These are phyloP conservation scores for Raphanus hybrid DNA, from an alignment of 441 rosid genomes.

Conservation along the genomic window DNA sequence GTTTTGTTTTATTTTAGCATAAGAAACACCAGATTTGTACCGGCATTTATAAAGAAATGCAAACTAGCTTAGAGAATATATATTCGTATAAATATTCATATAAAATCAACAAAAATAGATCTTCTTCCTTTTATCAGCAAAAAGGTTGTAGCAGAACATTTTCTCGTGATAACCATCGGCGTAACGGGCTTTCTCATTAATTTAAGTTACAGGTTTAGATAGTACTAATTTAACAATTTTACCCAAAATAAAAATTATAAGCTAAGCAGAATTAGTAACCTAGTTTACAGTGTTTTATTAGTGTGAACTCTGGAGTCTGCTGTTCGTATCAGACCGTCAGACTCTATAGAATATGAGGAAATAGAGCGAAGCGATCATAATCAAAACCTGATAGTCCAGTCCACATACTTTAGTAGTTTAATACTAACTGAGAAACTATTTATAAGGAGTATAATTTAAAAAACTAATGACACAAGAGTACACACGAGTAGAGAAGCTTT, in stretches of 20 bases:
- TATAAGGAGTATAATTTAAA: not conserved
- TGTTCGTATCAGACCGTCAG: not conserved
- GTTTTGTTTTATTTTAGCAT: conserved; percentile 9
- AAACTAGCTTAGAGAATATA: not conserved
- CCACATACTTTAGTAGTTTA: conserved; percentile 12
- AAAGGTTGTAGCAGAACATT: not conserved
- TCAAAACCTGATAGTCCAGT: conserved; percentile 21
- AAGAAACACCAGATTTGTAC: conserved; percentile 20
- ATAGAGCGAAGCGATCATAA: not conserved
- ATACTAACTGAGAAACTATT: not conserved
- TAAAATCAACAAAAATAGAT: not conserved
- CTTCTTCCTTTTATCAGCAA: not conserved
- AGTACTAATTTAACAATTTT: not conserved
- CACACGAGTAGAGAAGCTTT: conserved; percentile 35
- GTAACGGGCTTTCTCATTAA: not conserved
- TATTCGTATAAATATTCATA: not conserved
- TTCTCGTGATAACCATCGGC: not conserved
- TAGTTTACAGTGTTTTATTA: not conserved
- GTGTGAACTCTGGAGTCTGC: conserved; percentile 16
- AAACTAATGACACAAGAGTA: conserved; percentile 1
- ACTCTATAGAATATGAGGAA: not conserved
- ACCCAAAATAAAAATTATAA: not conserved
- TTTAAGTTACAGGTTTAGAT: not conserved
- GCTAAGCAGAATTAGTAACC: not conserved
- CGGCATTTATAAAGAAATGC: not conserved